Conservation (phyloP, 768 basidiomycete species). For the Erythrobasidium yunnanense region DNA sequence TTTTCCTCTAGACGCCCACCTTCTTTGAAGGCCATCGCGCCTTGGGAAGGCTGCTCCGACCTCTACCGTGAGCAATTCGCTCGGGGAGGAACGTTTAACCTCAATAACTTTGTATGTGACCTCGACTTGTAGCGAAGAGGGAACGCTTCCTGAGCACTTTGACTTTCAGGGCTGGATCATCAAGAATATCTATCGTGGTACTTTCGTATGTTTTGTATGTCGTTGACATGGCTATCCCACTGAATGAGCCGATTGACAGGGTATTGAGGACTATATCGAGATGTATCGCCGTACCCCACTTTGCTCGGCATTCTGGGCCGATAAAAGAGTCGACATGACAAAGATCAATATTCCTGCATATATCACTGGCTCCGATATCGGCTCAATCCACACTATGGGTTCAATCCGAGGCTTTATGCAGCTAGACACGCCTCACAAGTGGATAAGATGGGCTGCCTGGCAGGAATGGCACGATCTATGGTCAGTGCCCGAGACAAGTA, state of each 20-base stretch:
- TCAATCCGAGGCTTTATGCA: constrained; percentile 26
- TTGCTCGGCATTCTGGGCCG: constrained; percentile 29
- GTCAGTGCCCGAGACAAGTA: background rate
- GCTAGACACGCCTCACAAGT: constrained; percentile 4
- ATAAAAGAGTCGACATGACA: constrained; percentile 31
- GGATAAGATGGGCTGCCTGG: constrained; percentile 16
- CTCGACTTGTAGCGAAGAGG: background rate
- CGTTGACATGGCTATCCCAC: too few relatives aligned
- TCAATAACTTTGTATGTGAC: background rate
- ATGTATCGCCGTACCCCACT: too few relatives aligned
- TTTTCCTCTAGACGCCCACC: background rate
- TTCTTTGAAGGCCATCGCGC: background rate
- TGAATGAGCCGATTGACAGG: too few relatives aligned
- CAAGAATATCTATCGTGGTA: too few relatives aligned
- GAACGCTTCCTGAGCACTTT: background rate
- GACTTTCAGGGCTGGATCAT: background rate
- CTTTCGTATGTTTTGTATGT: too few relatives aligned
- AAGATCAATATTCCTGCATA: constrained; percentile 29
- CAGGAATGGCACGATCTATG: background rate
- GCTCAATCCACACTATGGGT: constrained; percentile 30
- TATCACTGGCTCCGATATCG: constrained; percentile 27
- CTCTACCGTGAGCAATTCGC: background rate
- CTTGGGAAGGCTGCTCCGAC: background rate
- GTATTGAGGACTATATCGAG: too few relatives aligned
- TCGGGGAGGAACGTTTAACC: background rate